A percentile compares a stretch with the other conserved stretches of the same genome.
phyloP scores from a whole-genome alignment of 1,284 basidiomycete genomes.

The Puccinia polysora region DNA sequence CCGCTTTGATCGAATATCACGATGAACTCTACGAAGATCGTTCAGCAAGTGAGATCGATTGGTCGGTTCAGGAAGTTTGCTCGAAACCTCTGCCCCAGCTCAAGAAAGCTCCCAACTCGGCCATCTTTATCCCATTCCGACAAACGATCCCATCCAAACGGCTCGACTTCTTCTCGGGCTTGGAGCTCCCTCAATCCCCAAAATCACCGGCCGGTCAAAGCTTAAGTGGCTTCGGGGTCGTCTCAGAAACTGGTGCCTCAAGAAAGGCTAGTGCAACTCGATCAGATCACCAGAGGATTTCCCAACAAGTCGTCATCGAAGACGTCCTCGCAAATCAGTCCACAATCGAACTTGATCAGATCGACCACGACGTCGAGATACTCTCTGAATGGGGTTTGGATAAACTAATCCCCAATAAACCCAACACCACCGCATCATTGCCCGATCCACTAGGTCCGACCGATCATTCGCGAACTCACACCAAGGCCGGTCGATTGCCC shows the following conservation, averaged over 20 bases:
- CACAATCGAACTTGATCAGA: not conserved
- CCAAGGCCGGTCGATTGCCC: not conserved
- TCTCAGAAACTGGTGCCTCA: constrained; percentile 6
- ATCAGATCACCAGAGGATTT: not conserved
- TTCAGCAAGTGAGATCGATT: constrained; percentile 8
- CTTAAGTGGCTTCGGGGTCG: constrained; percentile 38
- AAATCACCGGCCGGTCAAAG: constrained; percentile 1
- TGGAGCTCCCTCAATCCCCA: constrained; percentile 10
- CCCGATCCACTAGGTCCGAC: not conserved
- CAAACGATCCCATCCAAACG: constrained; percentile 18
- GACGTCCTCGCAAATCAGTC: constrained; percentile 6
- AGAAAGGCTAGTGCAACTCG: not conserved
- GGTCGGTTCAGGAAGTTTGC: constrained; percentile 16
- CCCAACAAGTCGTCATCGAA: not conserved
- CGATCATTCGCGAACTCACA: not conserved
- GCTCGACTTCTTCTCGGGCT: constrained; percentile 32
- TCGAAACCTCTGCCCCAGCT: not conserved
- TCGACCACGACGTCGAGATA: constrained; percentile 9
- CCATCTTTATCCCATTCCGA: constrained; percentile 41
- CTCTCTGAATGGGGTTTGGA: constrained; percentile 39
- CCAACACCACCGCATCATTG: not conserved
- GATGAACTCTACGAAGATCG: not conserved
- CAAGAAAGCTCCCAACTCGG: constrained; percentile 32
- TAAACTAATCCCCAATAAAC: constrained; percentile 22
- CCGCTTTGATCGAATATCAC: constrained; percentile 40